These are phyloP conservation scores for Terfezia boudieri DNA, from an alignment of 495 filamentous ascomycete genomes.

Conservation along the genomic window DNA sequence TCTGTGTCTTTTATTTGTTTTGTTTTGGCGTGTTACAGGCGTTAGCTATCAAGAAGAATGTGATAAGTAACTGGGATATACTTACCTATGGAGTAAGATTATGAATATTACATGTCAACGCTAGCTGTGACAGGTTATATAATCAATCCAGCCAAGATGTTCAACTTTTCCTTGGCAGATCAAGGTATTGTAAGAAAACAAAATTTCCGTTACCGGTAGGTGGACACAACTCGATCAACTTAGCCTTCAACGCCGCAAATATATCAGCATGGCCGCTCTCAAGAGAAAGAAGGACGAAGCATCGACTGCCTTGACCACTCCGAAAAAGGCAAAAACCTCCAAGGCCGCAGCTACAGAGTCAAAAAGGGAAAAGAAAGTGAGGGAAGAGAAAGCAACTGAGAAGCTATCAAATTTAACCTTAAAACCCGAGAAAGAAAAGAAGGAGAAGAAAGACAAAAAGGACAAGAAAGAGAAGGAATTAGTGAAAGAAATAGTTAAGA, in stretches of 20 bases:
- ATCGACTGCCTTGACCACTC: neutral
- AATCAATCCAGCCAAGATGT: neutral
- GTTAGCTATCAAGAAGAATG: neutral
- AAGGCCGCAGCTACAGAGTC: neutral
- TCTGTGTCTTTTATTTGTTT: neutral
- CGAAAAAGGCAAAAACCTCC: neutral
- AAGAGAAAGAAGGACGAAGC: neutral
- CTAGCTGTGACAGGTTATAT: too few species aligned
- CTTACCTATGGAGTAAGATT: too few species aligned
- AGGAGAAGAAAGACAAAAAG: conserved; percentile 9
- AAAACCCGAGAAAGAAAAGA: neutral
- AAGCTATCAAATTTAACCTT: conserved; percentile 4
- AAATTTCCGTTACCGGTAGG: neutral
- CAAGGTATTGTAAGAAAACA: neutral
- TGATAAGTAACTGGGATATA: too few species aligned
- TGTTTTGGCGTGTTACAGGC: neutral
- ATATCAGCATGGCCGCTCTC: neutral
- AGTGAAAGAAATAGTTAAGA: neutral
- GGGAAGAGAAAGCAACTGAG: neutral
- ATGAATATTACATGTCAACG: too few species aligned
- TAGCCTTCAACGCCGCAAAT: neutral
- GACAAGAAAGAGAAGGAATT: conserved; percentile 1
- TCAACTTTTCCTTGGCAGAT: neutral
- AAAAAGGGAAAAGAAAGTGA: neutral
- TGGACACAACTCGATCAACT: neutral